phyloP scores from a whole-genome alignment of 1,284 basidiomycete genomes.

The Fomes fomentarius region DNA sequence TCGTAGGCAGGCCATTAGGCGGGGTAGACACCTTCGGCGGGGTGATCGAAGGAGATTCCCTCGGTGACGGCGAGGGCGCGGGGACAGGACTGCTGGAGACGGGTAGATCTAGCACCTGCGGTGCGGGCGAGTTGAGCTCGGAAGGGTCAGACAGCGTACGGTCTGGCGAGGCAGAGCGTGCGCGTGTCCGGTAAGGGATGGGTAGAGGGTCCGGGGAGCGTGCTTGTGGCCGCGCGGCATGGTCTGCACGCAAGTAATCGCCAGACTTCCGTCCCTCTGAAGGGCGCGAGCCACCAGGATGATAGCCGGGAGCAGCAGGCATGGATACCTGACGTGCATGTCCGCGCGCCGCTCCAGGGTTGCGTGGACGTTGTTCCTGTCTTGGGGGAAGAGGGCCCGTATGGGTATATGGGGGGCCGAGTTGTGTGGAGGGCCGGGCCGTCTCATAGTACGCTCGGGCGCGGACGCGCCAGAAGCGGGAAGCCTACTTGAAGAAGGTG shows the following conservation, averaged over 20 bases:
- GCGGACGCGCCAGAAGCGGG: conserved; percentile 7
- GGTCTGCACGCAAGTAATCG: conserved; percentile 17
- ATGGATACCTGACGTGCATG: conserved; percentile 21
- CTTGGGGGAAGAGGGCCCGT: conserved; percentile 11
- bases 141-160: conserved; percentile 12
- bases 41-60: conserved; percentile 14
- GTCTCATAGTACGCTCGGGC: conserved; percentile 23
- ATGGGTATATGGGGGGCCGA: conserved; percentile 12
- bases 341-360: conserved; percentile 15
- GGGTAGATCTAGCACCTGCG: conserved; percentile 20
- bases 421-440: conserved; percentile 6
- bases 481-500: conserved; percentile 13
- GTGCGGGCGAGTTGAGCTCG: conserved; percentile 17
- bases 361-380: conserved; percentile 19
- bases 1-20: conserved; percentile 34
- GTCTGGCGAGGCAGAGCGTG: conserved; percentile 14
- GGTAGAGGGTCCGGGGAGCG: conserved; percentile 40
- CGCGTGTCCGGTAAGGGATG: conserved; percentile 37
- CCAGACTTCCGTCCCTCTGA: conserved; percentile 18
- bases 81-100: conserved; percentile 14
- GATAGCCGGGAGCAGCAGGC: conserved; percentile 16
- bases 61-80: conserved; percentile 12
- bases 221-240: conserved; percentile 27
- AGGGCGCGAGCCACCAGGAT: conserved; percentile 8
- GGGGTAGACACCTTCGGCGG: conserved; percentile 26